Conservation (phyloP, 164 flowering plant species). For the Umbilicus rupestris region DNA sequence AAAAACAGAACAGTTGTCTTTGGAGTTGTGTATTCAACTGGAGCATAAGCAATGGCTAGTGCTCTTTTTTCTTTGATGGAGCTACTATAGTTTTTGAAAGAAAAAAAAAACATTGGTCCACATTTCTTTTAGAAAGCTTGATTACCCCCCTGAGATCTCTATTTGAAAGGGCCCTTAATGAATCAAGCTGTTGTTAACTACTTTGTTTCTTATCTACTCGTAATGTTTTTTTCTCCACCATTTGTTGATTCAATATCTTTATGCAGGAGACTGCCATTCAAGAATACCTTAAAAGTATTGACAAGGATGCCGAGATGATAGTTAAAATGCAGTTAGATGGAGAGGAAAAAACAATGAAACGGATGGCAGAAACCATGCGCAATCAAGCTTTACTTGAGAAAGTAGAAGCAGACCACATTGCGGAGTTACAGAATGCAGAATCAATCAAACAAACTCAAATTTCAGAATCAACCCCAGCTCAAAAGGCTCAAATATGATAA, state of each 20-base stretch:
- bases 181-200: neutral
- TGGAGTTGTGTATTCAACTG: no score
- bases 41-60: no score
- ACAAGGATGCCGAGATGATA: conserved; percentile 5
- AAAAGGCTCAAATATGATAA: conserved; percentile 1
- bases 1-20: no score
- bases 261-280: conserved; percentile 10
- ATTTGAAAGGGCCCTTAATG: no score
- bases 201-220: no score
- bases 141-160: neutral
- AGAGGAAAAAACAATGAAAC: conserved; percentile 11
- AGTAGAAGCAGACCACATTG: neutral
- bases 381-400: conserved; percentile 1
- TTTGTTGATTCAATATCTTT: neutral
- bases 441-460: neutral
- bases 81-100: no score
- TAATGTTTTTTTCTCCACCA: neutral
- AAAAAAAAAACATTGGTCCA: no score
- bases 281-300: conserved; percentile 1
- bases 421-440: neutral
- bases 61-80: no score
- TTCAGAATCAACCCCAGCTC: neutral
- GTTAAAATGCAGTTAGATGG: conserved; percentile 8
- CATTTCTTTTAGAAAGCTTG: neutral
- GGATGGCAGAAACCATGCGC: conserved; percentile 6